Conservation (phyloP, 176 grass and related monocot genomes). For the Oryza australiensis region DNA sequence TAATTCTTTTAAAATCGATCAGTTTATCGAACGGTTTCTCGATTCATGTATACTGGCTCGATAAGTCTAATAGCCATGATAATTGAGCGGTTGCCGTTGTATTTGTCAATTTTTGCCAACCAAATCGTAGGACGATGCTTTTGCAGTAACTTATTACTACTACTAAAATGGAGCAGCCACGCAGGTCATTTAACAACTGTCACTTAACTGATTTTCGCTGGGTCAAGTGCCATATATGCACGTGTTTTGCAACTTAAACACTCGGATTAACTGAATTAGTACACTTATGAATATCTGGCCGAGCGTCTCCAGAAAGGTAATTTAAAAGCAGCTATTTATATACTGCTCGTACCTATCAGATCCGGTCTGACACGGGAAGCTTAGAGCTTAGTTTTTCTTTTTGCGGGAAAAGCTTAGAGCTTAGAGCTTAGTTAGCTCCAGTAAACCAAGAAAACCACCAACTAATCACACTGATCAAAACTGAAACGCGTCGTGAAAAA, state of each 20-base stretch:
- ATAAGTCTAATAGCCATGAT: too few species aligned
- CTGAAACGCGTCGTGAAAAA: constrained; percentile 13
- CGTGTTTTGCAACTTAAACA: background rate
- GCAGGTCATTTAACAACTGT: background rate
- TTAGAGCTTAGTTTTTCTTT: too few species aligned
- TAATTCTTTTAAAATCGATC: too few species aligned
- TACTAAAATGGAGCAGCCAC: too few species aligned
- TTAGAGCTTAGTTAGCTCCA: background rate
- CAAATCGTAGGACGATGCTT: too few species aligned
- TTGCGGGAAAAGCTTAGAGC: background rate
- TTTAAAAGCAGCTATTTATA: background rate
- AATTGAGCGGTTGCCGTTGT: too few species aligned
- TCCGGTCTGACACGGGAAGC: background rate
- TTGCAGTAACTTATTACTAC: too few species aligned
- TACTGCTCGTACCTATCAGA: background rate
- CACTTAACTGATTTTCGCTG: background rate
- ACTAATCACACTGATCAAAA: background rate
- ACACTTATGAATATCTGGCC: background rate
- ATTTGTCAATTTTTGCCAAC: too few species aligned
- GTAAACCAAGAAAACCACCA: background rate
- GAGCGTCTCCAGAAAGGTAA: background rate
- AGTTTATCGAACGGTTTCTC: too few species aligned
- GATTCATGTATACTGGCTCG: too few species aligned
- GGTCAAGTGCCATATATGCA: background rate
- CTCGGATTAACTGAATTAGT: background rate